A percentile compares a stretch with the other conserved stretches of the same genome.
phyloP scores from a whole-genome alignment of 148 eudicot species.

The Spergularia bocconei region DNA sequence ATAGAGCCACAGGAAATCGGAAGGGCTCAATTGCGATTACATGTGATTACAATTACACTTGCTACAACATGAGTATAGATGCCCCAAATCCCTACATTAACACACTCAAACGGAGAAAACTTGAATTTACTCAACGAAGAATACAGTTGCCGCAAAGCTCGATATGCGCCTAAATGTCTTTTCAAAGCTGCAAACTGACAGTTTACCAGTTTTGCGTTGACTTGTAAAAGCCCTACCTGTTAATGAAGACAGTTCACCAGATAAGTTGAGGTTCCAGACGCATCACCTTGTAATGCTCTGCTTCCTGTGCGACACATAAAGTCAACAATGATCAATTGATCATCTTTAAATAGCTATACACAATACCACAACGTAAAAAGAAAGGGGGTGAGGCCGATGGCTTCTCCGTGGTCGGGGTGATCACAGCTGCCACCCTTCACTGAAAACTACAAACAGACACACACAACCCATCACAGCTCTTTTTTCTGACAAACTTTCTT shows the following conservation, averaged over 20 bases:
- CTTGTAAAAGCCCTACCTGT: neutral
- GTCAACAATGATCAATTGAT: too few species aligned
- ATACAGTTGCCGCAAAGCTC: constrained; percentile 3
- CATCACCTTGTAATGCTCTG: too few species aligned
- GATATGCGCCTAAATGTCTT: neutral
- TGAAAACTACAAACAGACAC: neutral
- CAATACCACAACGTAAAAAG: too few species aligned
- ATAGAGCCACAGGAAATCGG: neutral
- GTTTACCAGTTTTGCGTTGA: neutral
- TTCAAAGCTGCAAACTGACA: neutral
- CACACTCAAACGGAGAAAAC: neutral
- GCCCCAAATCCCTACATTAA: neutral
- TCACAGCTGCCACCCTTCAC: neutral
- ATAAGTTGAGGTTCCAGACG: neutral
- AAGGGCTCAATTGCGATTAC: neutral
- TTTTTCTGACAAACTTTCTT: too few species aligned
- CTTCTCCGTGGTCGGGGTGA: neutral
- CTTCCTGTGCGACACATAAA: too few species aligned
- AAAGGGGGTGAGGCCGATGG: neutral
- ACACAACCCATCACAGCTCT: neutral
- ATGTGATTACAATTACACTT: neutral
- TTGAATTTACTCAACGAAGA: neutral
- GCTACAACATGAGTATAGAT: neutral
- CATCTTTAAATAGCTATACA: too few species aligned
- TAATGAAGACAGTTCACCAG: neutral